A percentile compares a stretch with the other conserved stretches of the same genome.
phyloP scores from a whole-genome alignment of 2,329 filamentous ascomycete genomes.

The Colletotrichum phormii region DNA sequence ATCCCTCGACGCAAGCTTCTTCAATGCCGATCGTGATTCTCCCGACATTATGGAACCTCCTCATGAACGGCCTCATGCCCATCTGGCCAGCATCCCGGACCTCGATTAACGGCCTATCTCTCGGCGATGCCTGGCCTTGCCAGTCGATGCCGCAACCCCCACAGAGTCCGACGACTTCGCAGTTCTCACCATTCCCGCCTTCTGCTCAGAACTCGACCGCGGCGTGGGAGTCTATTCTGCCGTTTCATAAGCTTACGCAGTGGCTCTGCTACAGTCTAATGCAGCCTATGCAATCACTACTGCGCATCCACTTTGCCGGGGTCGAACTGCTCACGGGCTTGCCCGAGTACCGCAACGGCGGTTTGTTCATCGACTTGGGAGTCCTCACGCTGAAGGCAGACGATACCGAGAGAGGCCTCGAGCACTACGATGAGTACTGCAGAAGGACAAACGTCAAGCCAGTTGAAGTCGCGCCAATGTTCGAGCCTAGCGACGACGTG shows the following conservation, averaged over 20 bases:
- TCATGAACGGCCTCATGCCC: conserved; percentile 86
- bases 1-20: conserved; percentile 88
- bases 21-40: conserved; percentile 89
- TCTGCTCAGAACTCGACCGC: conserved; percentile 60
- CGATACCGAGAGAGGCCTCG: conserved; percentile 54
- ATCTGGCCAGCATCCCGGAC: conserved; percentile 94
- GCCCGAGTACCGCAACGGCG: conserved; percentile 79
- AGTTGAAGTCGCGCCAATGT: conserved; percentile 60
- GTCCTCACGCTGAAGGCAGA: conserved; percentile 63
- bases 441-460: conserved; percentile 75
- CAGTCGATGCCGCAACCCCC: conserved; percentile 76
- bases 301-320: conserved; percentile 64
- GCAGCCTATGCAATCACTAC: conserved; percentile 68
- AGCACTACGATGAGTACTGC: conserved; percentile 71
- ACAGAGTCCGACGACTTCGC: conserved; percentile 59
- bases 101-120: conserved; percentile 83
- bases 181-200: conserved; percentile 60
- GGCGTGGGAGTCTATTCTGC: conserved; percentile 75
- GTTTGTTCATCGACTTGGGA: conserved; percentile 72
- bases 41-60: conserved; percentile 88
- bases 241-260: conserved; percentile 74
- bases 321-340: conserved; percentile 72
- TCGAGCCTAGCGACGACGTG: conserved; percentile 65
- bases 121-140: conserved; percentile 96
- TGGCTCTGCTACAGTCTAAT: conserved; percentile 81